phyloP scores from a whole-genome alignment of 2,329 filamentous ascomycete species.

The Geosmithia flava region DNA sequence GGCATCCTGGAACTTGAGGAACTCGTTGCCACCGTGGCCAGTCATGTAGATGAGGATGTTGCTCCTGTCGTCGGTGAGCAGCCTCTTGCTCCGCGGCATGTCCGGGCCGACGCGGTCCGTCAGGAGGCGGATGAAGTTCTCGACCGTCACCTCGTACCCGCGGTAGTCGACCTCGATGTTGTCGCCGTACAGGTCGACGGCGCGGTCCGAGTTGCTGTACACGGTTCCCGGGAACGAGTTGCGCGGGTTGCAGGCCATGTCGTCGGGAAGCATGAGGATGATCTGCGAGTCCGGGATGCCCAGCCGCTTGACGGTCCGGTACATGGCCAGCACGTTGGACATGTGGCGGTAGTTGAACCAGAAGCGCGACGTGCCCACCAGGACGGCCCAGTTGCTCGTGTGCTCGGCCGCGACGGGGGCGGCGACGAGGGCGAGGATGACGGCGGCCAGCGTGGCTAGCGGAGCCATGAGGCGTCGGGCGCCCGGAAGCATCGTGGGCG shows the following conservation, averaged over 20 bases:
- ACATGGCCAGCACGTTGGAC: conserved; percentile 92
- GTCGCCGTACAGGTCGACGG: conserved; percentile 91
- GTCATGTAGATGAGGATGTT: conserved; percentile 99
- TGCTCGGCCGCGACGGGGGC: conserved; percentile 51
- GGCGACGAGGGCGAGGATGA: conserved; percentile 16
- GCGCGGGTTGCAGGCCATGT: conserved; percentile 98
- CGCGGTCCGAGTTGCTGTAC: conserved; percentile 95
- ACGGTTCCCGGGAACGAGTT: conserved; percentile 97
- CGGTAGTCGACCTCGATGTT: conserved; percentile 99
- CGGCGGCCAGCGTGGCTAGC: not conserved
- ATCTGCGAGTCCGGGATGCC: conserved; percentile 98
- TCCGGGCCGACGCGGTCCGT: conserved; percentile 91
- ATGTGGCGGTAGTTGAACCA: conserved; percentile 99
- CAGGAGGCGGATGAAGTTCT: conserved; percentile 93
- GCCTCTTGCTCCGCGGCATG: conserved; percentile 85
- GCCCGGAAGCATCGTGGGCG: not conserved
- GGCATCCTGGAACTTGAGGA: conserved; percentile 95
- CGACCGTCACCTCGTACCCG: conserved; percentile 96
- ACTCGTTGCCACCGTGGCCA: conserved; percentile 93
- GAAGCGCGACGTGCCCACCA: conserved; percentile 97
- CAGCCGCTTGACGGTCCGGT: conserved; percentile 93
- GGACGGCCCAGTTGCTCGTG: conserved; percentile 97
- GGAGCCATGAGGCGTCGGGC: not conserved
- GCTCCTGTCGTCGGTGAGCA: conserved; percentile 88
- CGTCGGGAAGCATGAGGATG: conserved; percentile 98